These are phyloP conservation scores for Prunus padus DNA, from an alignment of 306 rosid genomes.

Conservation along the genomic window DNA sequence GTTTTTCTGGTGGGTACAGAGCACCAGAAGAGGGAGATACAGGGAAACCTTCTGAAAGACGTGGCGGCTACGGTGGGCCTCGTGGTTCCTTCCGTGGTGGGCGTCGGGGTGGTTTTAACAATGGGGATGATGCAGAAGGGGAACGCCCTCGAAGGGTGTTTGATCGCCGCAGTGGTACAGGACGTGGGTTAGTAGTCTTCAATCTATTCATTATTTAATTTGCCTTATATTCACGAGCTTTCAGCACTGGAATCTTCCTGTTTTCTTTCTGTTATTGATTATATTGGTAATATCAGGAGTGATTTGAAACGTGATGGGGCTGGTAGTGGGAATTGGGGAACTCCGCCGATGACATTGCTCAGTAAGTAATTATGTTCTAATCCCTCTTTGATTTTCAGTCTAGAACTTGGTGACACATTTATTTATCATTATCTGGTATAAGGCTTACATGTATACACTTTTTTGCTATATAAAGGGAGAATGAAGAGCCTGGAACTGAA, in stretches of 20 bases:
- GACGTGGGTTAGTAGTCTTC: constrained; percentile 52
- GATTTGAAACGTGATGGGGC: constrained; percentile 64
- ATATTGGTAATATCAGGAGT: constrained; percentile 21
- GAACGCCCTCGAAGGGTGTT: constrained; percentile 49
- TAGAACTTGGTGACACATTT: background rate
- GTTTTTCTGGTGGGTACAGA: constrained; percentile 46
- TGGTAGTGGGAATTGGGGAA: constrained; percentile 71
- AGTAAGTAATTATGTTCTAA: constrained; percentile 32
- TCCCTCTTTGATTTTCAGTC: background rate
- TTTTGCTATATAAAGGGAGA: constrained; percentile 40
- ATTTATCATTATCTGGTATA: background rate
- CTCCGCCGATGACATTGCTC: constrained; percentile 48
- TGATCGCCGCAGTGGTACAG: constrained; percentile 69
- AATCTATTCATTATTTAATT: background rate
- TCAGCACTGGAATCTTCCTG: no score
- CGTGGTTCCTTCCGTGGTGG: constrained; percentile 59
- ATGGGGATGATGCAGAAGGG: constrained; percentile 53
- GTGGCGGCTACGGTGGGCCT: constrained; percentile 48
- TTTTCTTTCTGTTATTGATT: constrained; percentile 1
- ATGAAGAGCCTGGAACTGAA: constrained; percentile 59
- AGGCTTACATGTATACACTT: background rate
- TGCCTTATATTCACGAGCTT: background rate
- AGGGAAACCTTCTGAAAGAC: constrained; percentile 50
- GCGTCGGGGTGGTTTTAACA: constrained; percentile 47
- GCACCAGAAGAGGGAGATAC: constrained; percentile 44